phyloP scores from a whole-genome alignment of 2,329 filamentous ascomycete species.

The Lithohypha guttulata region DNA sequence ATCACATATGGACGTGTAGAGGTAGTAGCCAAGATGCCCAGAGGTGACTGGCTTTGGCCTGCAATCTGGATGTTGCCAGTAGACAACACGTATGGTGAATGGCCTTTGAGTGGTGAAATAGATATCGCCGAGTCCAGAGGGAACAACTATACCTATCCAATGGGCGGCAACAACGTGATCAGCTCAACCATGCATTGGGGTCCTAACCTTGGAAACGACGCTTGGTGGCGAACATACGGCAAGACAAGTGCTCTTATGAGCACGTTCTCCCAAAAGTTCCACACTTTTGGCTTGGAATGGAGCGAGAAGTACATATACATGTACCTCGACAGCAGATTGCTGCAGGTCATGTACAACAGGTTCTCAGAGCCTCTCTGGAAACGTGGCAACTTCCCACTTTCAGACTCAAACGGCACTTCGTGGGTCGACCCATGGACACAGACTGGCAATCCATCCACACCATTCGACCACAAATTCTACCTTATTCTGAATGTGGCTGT shows the following conservation, averaged over 20 bases:
- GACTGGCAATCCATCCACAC: conserved; percentile 51
- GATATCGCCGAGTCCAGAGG: conserved; percentile 72
- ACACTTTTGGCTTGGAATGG: conserved; percentile 78
- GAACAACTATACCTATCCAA: conserved; percentile 65
- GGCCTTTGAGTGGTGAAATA: conserved; percentile 74
- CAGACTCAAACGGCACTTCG: conserved; percentile 54
- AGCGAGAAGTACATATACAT: conserved; percentile 81
- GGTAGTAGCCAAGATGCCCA: conserved; percentile 63
- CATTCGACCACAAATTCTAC: conserved; percentile 67
- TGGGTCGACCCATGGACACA: conserved; percentile 54
- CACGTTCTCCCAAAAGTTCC: conserved; percentile 57
- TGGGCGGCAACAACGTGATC: conserved; percentile 72
- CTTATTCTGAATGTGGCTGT: conserved; percentile 67
- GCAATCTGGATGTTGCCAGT: conserved; percentile 85
- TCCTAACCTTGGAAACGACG: conserved; percentile 59
- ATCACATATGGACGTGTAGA: conserved; percentile 77
- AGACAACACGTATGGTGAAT: conserved; percentile 59
- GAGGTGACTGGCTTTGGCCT: conserved; percentile 80
- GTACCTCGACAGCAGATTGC: conserved; percentile 67
- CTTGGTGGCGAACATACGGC: conserved; percentile 73
- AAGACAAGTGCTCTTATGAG: conserved; percentile 66
- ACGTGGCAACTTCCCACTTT: conserved; percentile 56
- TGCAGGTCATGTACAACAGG: conserved; percentile 70
- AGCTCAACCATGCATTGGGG: conserved; percentile 77
- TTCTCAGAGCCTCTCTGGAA: conserved; percentile 59